Base-by-base conservation (phyloP, 257 asterid species). In the Haberlea rhodopensis region DNA sequence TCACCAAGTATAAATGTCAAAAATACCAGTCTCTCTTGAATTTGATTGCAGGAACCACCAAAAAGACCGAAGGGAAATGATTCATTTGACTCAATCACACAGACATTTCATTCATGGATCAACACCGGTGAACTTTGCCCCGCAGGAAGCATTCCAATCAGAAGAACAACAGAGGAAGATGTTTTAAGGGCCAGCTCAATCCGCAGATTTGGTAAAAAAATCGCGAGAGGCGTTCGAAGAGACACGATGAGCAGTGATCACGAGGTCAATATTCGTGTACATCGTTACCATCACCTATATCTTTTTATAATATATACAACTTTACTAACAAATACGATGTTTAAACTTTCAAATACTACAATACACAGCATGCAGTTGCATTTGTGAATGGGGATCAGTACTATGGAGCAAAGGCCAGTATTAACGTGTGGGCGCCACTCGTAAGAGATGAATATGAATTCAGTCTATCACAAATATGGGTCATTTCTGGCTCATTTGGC, bases 391-490 rank as follows among this genome's bases (percentile, higher is more conserved):
- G 95, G 22, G 95, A 81, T 21, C 79, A 88, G 63, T 91, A 81
- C 55, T 91, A 84, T 60, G 98, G 98, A 58, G 98, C 95, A 7
- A 88, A 86, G 79, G 95, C 96, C 6, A 86, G 98, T 77, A 84
- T 88, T 69, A 91, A 91, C 62, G 98, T 91, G 71, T 91, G 98
- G 98, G 70, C 95, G 9, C 98, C 98, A 0, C 78, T 79, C 0
- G 96, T 91, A 22, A 85, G 87, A 16, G 95, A 88, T 51, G 82
- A 76, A 69, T 88, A 84, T 59, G 98, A 91, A 70, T 91, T 91
- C 81, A 91, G 98, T 58, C 81, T 91, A 55, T 91, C 96, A 32
- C 98, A 91, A 53, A 69, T 91, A 0, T 91, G 98, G 96, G 80
- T 91, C 73, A 91, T 88, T 58, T 91, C 96, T 31, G 98, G 96